Evolutionary conservation across 192 early-diverging fungal species (phyloP), one percentile per base, ranked within the genome.

Genomic region (Coemansia sp.): DNA sequence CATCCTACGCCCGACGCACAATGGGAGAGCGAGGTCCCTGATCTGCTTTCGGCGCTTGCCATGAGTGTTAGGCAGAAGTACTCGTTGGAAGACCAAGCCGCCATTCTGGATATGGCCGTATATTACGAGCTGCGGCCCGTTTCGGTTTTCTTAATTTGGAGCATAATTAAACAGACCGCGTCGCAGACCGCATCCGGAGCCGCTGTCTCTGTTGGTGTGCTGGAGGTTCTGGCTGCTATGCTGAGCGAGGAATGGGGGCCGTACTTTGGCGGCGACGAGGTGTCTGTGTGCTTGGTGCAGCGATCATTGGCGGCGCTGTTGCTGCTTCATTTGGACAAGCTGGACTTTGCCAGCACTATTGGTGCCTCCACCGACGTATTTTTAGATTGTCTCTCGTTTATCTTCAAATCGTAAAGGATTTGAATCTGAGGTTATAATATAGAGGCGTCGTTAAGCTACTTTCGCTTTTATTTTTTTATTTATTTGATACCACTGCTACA

Each of bases 111-210:
- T 5, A 34, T 70, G 20, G 76, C 76, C 4, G 47, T 45, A 1
- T 67, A 57, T 49, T 79, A 79, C 29, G 68, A 59, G 27, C 18
- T 68, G 27, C 67, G 61, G 2, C 71, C 61, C 0, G 67, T 64
- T 3, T 46, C 67, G 10, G 45, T 36, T 1, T 29, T 72, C 7
- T 49, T 78, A 28, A 32, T 56, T 9, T 69, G 67, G 52, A 42
- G 20, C 6, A 42, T 78, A 27, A 49, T 52, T 7, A 23, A 39
- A 13, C 29, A 46, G 20, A 27, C 11, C 0, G 42, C 3, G 10
- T 23, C 36, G 22, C 5, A 45, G 23, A 45, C 20, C 23, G 56
- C 25, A 27, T 45, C 39, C 11, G 58, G 32, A 2, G 32, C 13
- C 30, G 30, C 16, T 11, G 4, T 58, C 20, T n/a, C 34, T 27